phyloP scores from a whole-genome alignment of 768 basidiomycete species.

The Mycena venus region DNA sequence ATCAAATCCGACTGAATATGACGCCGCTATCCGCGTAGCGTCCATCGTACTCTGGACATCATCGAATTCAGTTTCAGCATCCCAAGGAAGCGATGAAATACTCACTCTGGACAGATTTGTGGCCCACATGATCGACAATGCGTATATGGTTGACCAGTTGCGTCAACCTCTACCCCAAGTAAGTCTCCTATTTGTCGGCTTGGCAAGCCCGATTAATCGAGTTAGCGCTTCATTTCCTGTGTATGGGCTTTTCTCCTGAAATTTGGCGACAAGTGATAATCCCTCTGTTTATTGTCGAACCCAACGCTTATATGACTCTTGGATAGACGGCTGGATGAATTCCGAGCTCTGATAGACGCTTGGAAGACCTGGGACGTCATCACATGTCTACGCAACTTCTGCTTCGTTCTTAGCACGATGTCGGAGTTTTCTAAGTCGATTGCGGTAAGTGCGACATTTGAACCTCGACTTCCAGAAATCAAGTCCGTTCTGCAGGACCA shows the following conservation, averaged over 20 bases:
- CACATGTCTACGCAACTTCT: neutral
- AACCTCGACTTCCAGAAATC: neutral
- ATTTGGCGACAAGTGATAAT: neutral
- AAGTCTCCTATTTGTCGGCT: neutral
- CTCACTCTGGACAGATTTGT: neutral
- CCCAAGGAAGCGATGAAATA: neutral
- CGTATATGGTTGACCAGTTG: neutral
- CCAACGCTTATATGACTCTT: neutral
- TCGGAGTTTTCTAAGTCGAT: neutral
- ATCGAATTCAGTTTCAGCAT: neutral
- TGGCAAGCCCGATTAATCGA: neutral
- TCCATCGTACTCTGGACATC: neutral
- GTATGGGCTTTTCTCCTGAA: neutral
- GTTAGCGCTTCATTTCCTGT: slow-evolving; percentile 34
- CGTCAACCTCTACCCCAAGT: neutral
- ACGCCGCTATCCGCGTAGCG: neutral
- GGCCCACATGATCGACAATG: neutral
- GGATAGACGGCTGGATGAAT: neutral
- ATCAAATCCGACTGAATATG: neutral
- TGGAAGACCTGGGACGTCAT: neutral
- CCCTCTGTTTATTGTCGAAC: neutral
- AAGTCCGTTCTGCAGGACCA: neutral
- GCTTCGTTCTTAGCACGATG: neutral
- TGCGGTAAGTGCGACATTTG: neutral
- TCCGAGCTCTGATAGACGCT: neutral